These are phyloP conservation scores for Komagataella kurtzmanii DNA, from an alignment of 805 yeast species.

Conservation along the genomic window DNA sequence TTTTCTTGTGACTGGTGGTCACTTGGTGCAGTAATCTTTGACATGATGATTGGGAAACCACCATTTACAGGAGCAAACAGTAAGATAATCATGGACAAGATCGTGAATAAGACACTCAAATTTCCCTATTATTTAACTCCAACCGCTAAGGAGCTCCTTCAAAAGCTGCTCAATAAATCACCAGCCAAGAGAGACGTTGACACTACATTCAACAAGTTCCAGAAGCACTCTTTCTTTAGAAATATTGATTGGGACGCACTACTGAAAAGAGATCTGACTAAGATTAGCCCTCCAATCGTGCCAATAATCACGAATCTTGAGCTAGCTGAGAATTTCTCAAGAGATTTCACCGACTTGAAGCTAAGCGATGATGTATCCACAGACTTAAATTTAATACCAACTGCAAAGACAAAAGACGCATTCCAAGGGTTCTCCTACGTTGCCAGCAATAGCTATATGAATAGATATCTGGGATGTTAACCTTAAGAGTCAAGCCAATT, in stretches of 20 bases:
- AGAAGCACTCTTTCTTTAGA: constrained; percentile 64
- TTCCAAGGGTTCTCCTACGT: constrained; percentile 32
- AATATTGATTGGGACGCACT: constrained; percentile 58
- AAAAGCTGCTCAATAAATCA: constrained; percentile 53
- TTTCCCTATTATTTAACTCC: constrained; percentile 66
- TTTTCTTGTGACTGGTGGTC: constrained; percentile 89
- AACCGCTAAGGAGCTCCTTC: constrained; percentile 68
- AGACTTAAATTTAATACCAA: constrained; percentile 4
- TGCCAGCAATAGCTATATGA: constrained; percentile 24
- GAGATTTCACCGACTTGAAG: constrained; percentile 61
- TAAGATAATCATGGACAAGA: constrained; percentile 63
- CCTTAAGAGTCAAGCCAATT: constrained; percentile 1
- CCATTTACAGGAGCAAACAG: constrained; percentile 81
- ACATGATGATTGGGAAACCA: constrained; percentile 75
- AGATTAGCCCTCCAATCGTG: constrained; percentile 72
- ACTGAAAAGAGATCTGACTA: constrained; percentile 28
- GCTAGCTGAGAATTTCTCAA: constrained; percentile 74
- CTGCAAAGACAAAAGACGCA: background rate
- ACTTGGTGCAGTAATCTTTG: constrained; percentile 68
- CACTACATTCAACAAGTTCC: constrained; percentile 37
- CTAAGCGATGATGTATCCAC: constrained; percentile 2
- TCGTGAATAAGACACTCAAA: constrained; percentile 48
- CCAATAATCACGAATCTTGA: constrained; percentile 74
- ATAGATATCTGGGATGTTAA: constrained; percentile 8
- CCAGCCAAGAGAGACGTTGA: constrained; percentile 55